phyloP scores from a whole-genome alignment of 1,284 basidiomycete genomes.

The Cutaneotrichosporon curvatum region DNA sequence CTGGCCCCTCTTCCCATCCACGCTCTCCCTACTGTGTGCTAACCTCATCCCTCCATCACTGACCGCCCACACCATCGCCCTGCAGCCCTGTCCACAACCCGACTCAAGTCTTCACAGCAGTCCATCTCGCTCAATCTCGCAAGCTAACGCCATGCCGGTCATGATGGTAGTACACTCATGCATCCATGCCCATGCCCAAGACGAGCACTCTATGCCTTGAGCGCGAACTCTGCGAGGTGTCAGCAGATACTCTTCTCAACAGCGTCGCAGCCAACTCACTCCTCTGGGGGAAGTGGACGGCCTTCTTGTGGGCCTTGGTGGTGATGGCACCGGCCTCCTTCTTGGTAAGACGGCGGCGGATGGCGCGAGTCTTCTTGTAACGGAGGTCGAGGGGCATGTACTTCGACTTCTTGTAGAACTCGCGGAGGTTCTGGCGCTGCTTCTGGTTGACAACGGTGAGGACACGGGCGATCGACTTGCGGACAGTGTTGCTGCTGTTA shows the following conservation, averaged over 20 bases:
- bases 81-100: no score
- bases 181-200: constrained; percentile 21
- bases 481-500: constrained; percentile 72
- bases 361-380: constrained; percentile 96
- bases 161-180: constrained; percentile 32
- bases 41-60: no score
- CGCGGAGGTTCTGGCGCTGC: constrained; percentile 90
- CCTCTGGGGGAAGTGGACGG: constrained; percentile 75
- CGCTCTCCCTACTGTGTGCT: no score
- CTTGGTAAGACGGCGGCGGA: constrained; percentile 89
- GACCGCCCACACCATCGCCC: no score
- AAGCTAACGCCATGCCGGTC: no score
- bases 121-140: no score
- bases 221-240: constrained; percentile 37
- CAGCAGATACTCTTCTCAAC: neutral
- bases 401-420: constrained; percentile 93
- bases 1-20: no score
- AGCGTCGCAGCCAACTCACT: constrained; percentile 31
- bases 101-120: no score
- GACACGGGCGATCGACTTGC: constrained; percentile 98
- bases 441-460: constrained; percentile 99
- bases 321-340: constrained; percentile 78
- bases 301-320: constrained; percentile 84
- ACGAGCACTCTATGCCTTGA: constrained; percentile 38
- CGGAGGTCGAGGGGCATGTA: constrained; percentile 94